A percentile compares a stretch with the other conserved stretches of the same genome.
These are phyloP conservation scores for Kazachstania africana DNA, from an alignment of 805 yeast species.

Conservation along the genomic window DNA sequence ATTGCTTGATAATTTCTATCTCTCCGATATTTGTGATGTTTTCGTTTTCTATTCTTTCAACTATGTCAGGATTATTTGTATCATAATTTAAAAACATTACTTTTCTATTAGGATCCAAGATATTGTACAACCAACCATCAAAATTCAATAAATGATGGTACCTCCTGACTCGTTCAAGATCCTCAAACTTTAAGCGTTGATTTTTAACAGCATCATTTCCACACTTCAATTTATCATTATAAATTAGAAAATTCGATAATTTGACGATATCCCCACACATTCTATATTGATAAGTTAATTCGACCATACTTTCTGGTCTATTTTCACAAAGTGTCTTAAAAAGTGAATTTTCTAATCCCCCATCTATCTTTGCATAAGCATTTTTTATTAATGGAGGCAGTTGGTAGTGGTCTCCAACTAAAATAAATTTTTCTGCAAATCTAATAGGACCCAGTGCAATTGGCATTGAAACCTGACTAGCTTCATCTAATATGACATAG, in stretches of 20 bases:
- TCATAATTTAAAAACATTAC: constrained; percentile 83
- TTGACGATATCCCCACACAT: constrained; percentile 87
- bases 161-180: constrained; percentile 4
- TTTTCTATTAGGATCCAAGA: constrained; percentile 41
- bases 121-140: constrained; percentile 41
- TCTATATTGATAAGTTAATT: constrained; percentile 73
- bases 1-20: constrained; percentile 49
- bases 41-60: constrained; percentile 51
- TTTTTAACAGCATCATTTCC: constrained; percentile 56
- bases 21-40: constrained; percentile 66
- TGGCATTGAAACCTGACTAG: constrained; percentile 91
- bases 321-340: constrained; percentile 62
- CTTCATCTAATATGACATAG: constrained; percentile 92
- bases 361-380: constrained; percentile 43
- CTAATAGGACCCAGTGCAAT: constrained; percentile 80
- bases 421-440: constrained; percentile 62
- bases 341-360: constrained; percentile 54
- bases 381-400: constrained; percentile 77
- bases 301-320: constrained; percentile 67
- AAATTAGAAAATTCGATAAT: constrained; percentile 68
- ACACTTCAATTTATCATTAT: constrained; percentile 64
- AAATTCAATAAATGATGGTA: too few species aligned
- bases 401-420: constrained; percentile 96
- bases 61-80: constrained; percentile 31
- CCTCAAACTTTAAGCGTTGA: constrained; percentile 33